Conservation (phyloP, 169 alveolate genomes). For the Babesia gibsoni region DNA sequence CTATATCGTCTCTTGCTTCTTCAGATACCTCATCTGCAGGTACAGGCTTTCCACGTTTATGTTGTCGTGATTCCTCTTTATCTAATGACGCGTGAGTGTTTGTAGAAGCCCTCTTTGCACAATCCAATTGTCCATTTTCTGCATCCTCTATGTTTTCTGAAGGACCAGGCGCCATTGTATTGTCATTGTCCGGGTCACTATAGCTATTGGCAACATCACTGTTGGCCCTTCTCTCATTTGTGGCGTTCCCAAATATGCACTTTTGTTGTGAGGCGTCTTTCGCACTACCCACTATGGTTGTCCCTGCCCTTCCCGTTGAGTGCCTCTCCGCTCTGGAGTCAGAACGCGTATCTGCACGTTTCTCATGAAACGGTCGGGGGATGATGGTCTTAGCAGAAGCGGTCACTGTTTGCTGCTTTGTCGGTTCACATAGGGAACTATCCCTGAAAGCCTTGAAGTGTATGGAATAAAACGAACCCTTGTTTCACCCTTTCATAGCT, state of each 20-base stretch:
- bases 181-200: neutral
- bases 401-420: neutral
- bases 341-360: too few relatives aligned
- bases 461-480: neutral
- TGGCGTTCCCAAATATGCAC: neutral
- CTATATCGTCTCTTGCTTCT: neutral
- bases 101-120: neutral
- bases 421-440: slow-evolving; percentile 11
- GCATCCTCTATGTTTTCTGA: neutral
- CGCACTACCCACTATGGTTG: too few relatives aligned
- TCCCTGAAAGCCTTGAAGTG: neutral
- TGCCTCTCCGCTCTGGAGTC: too few relatives aligned
- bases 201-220: neutral
- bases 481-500: slow-evolving; percentile 10
- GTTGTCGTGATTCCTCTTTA: neutral
- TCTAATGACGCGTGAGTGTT: neutral
- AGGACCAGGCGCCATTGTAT: neutral
- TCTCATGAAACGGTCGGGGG: too few relatives aligned
- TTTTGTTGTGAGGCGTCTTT: too few relatives aligned
- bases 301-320: too few relatives aligned
- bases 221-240: neutral
- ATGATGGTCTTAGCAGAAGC: neutral
- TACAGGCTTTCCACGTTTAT: neutral
- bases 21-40: neutral
- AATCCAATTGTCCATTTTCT: neutral